These are phyloP conservation scores for Cutaneotrichosporon dermatis DNA, from an alignment of 1,284 basidiomycete genomes.

Conservation along the genomic window DNA sequence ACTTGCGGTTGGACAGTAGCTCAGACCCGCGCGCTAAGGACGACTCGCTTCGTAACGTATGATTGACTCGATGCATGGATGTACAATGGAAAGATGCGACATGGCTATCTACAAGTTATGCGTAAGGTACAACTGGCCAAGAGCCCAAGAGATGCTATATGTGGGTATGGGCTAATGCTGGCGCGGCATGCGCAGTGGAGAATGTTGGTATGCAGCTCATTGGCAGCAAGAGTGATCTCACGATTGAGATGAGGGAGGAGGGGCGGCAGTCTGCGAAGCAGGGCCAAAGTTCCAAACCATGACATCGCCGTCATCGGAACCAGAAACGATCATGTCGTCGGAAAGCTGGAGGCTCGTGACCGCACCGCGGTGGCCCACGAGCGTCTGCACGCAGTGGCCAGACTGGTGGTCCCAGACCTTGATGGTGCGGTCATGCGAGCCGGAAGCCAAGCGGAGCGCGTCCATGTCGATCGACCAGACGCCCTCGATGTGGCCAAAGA, in stretches of 20 bases:
- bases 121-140: too few species aligned
- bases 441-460: slow-evolving; percentile 84
- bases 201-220: not conserved
- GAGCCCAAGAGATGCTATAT: too few species aligned
- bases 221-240: too few species aligned
- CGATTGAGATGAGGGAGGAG: not conserved
- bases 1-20: too few species aligned
- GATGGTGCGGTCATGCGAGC: slow-evolving; percentile 61
- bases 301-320: slow-evolving; percentile 56
- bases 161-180: too few species aligned
- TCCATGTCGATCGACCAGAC: slow-evolving; percentile 95
- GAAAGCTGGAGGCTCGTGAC: slow-evolving; percentile 86
- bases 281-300: slow-evolving; percentile 68
- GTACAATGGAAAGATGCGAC: too few species aligned
- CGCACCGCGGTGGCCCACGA: slow-evolving; percentile 90
- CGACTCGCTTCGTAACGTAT: too few species aligned
- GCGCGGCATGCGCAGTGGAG: not conserved
- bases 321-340: slow-evolving; percentile 93
- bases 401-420: slow-evolving; percentile 88
- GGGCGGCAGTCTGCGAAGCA: not conserved
- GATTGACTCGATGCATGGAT: too few species aligned
- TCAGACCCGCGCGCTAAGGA: too few species aligned
- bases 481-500: slow-evolving; percentile 90
- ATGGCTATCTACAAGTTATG: too few species aligned
- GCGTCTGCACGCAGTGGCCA: slow-evolving; percentile 78